Conservation (phyloP, 495 filamentous ascomycete genomes). For the Bombardia bombarda region DNA sequence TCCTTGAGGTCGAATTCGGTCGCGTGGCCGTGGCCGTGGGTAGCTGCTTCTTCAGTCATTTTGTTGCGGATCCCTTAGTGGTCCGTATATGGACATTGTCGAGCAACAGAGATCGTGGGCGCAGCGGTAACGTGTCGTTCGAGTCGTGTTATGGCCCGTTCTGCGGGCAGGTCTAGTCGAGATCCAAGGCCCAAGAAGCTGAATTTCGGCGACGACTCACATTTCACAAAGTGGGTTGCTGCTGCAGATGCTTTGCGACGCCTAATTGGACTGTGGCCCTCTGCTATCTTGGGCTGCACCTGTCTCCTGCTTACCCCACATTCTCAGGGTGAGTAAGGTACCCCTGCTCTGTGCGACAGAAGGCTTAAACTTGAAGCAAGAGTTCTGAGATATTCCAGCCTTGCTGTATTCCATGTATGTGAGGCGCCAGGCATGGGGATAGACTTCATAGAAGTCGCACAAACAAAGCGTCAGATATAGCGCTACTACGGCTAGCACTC, state of each 20-base stretch:
- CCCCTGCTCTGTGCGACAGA: too few relatives aligned
- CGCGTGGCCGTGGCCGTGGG: slow-evolving; percentile 12
- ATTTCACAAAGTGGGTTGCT: slow-evolving; percentile 20
- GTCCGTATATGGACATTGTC: slow-evolving; percentile 24
- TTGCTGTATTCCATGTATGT: too few relatives aligned
- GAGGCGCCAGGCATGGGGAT: too few relatives aligned
- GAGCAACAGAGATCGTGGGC: slow-evolving; percentile 8
- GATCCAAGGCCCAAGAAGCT: background rate
- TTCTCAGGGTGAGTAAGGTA: too few relatives aligned
- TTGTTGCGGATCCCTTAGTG: slow-evolving; percentile 23
- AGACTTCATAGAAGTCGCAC: too few relatives aligned
- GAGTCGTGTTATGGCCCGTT: background rate
- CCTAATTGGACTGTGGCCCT: background rate
- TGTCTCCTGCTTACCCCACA: too few relatives aligned
- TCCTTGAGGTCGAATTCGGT: slow-evolving; percentile 28
- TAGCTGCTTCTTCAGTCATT: slow-evolving; percentile 35
- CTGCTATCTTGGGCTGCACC: too few relatives aligned
- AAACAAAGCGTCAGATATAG: too few relatives aligned
- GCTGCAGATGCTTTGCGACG: slow-evolving; percentile 1
- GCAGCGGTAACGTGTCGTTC: slow-evolving; percentile 4
- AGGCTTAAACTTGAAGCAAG: too few relatives aligned
- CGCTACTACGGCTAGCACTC: too few relatives aligned
- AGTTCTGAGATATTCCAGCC: too few relatives aligned
- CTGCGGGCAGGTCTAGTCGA: background rate
- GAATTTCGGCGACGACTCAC: slow-evolving; percentile 24